Evolutionary conservation across 306 rosid genomes (phyloP), one percentile per base, ranked within the genome.

Genomic region (Psophocarpus tetragonolobus): DNA sequence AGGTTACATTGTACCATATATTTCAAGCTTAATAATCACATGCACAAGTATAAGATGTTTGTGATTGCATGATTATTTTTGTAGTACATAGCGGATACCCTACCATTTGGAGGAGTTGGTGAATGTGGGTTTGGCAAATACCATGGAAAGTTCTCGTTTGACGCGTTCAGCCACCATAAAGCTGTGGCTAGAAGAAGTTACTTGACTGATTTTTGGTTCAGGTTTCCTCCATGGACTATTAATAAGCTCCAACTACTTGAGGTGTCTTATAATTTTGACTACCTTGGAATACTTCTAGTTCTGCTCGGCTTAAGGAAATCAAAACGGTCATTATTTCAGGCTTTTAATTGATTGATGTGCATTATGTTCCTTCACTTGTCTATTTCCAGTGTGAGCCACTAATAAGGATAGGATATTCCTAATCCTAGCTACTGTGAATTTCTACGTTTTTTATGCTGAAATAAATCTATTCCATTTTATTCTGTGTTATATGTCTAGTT

Each of bases 51-150:
- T 57, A 7, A 13, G 7, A 5, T 57, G 30, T 26, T 42, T 60
- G 30, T 17, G 51, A 8, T 41, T 18, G 47, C 2, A 56, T 18
- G 12, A 1, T 73, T 6, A 1, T 68, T 35, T 20, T 71, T 77
- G 81, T 39, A 92, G 97, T 90, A 89, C 80, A 33, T 39, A 32
- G 92, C 74, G 8, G 96, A 92, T 62, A 71, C 90, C 18, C 71
- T 92, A 3, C 97, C 97, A 44, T 92, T 92, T 73, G 97, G 97
- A 85, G 97, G 97, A 71, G 79, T 90, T 21, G 97, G 97, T 6
- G 93, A 82, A 71, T 83, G 92, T 76, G 97, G 97, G 65, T 81
- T 83, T 45, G 97, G 96, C 3, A 86, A 48, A 47, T 92, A 90
- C 65, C 97, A 92, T 27, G 96, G 97, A 0, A 92, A 90, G 80